Evolutionary conservation across 106 monocot species (phyloP).

Genomic region (Dendrobium chrysotoxum): DNA sequence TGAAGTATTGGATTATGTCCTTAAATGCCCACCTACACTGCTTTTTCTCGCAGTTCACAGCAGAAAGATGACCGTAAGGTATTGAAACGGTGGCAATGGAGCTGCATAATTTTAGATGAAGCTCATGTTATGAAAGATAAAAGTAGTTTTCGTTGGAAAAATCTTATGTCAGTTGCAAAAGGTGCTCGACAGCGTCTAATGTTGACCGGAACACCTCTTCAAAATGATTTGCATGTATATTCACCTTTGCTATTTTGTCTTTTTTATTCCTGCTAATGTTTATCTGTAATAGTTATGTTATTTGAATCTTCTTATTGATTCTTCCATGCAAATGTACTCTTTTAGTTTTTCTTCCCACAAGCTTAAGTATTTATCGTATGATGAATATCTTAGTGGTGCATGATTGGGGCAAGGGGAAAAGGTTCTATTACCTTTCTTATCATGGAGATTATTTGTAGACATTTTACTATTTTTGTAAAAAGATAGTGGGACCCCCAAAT

Average conservation of each 20-base stretch:
- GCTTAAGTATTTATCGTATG: neutral
- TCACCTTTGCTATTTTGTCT: neutral
- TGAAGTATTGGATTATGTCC: neutral
- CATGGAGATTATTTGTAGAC: neutral
- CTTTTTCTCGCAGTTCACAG: slow-evolving; percentile 49
- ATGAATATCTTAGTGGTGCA: neutral
- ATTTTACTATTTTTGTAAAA: too few relatives aligned
- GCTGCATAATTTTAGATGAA: slow-evolving; percentile 95
- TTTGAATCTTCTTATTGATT: neutral
- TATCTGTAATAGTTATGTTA: neutral
- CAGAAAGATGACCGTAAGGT: slow-evolving; percentile 91
- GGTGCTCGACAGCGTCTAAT: slow-evolving; percentile 76
- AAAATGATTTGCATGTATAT: slow-evolving; percentile 95
- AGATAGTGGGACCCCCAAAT: too few relatives aligned
- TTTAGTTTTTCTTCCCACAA: neutral
- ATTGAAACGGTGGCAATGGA: slow-evolving; percentile 81
- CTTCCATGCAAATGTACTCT: neutral
- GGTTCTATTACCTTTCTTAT: neutral
- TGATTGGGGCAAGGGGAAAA: neutral
- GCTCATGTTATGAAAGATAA: slow-evolving; percentile 98
- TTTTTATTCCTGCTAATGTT: neutral
- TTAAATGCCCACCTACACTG: neutral
- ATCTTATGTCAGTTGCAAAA: slow-evolving; percentile 80
- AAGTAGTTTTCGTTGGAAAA: slow-evolving; percentile 90
- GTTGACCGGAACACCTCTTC: slow-evolving; percentile 98